Conservation (phyloP, 192 early-diverging fungal species). For the Chytriomyces hyalinus region DNA sequence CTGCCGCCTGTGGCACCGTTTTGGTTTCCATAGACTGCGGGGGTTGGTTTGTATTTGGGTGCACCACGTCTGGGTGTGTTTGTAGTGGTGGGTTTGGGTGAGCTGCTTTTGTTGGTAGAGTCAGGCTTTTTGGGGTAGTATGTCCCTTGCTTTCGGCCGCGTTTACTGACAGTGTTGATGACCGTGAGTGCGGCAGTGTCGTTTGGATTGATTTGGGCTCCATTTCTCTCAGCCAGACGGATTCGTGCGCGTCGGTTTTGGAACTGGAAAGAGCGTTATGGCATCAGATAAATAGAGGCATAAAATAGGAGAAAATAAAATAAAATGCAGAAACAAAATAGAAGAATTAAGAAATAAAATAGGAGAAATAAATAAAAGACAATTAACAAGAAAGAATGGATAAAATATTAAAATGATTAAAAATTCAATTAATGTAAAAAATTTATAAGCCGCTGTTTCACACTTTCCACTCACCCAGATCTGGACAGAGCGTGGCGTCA, state of each 20-base stretch:
- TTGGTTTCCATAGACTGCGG: background rate
- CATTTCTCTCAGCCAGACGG: slow-evolving; percentile 16
- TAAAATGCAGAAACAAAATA: background rate
- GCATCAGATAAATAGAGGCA: background rate
- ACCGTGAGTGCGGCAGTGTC: slow-evolving; percentile 15
- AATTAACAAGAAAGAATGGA: background rate
- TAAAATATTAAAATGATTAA: background rate
- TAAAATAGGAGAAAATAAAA: background rate
- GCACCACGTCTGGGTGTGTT: background rate
- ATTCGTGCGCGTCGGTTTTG: slow-evolving; percentile 26
- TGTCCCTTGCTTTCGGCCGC: slow-evolving; percentile 19
- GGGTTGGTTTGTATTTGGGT: slow-evolving; percentile 23
- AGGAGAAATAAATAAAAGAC: background rate
- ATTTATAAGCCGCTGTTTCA: too few species aligned
- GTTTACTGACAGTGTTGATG: slow-evolving; percentile 12
- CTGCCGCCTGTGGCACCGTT: background rate
- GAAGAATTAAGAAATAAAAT: background rate
- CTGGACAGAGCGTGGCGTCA: slow-evolving; percentile 20
- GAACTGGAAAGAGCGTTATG: background rate
- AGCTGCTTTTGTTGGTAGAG: background rate
- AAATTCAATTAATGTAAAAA: background rate
- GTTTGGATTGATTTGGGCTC: slow-evolving; percentile 13
- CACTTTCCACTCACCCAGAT: slow-evolving; percentile 12
- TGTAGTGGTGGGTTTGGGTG: background rate
- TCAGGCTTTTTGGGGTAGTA: slow-evolving; percentile 5